Base-by-base conservation (phyloP, 2,329 filamentous ascomycete genomes). In the Beauveria asiatica region DNA sequence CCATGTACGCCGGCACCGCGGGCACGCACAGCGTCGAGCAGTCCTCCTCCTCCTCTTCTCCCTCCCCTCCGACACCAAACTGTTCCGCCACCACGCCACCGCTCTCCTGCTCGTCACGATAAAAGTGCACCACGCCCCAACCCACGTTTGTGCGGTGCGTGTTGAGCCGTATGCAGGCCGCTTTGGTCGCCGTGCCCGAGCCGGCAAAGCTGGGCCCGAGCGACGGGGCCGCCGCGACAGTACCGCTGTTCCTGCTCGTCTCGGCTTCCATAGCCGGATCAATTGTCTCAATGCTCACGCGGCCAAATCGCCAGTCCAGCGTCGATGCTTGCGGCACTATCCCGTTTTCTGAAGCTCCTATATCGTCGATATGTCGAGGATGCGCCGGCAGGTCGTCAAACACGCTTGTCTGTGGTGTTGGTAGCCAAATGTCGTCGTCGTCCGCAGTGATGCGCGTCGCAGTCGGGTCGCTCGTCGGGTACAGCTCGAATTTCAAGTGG, bases 91-190 rank as follows among this genome's bases (percentile, higher is more conserved):
- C 69, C 64, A 91, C 75, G 13, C 78, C 82, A 1, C 83, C 78
- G 1, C 86, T 87, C 71, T 95, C 89, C 61, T 91, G 84, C 2
- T 83, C 83, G 72, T 97, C 93, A 10, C 92, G 84, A 72, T 97
- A 99, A 30, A 99, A 82, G 72, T 97, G 94, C 2, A 99, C 92
- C 16, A 97, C 85, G 1, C 94, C 94, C 88, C 91, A 97, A 46
- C 91, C 90, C 1, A 92, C 80, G 62, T 96, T 88, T 1, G 90
- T 91, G 59, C 88, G 84, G 67, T 80, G 84, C 17, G 85, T 83
- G 60, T 87, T 83, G 1, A 93, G 79, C 0, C 89, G 86, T 21
- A 90, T 76, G 69, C 88, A 96, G 64, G 83, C 81, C 5, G 90
- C 94, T 71, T 92, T 96, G 1, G 92, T 96, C 62, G 90, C 87